phyloP scores from a whole-genome alignment of 2,329 filamentous ascomycete species.

The Orbilia ellipsospora region DNA sequence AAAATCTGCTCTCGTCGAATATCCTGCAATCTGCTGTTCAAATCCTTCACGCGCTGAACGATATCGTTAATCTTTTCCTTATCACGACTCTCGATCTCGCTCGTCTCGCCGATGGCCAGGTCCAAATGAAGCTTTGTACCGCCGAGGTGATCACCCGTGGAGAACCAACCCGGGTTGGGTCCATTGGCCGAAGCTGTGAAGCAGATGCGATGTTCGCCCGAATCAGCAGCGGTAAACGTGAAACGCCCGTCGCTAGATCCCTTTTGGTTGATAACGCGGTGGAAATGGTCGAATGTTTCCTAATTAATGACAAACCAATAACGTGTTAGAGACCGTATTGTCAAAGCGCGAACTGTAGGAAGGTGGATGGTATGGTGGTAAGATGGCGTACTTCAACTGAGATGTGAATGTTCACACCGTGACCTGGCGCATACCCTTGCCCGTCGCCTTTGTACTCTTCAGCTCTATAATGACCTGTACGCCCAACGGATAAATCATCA shows the following conservation, averaged over 20 bases:
- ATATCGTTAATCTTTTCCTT: conserved; percentile 94
- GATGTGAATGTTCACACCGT: conserved; percentile 84
- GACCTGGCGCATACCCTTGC: conserved; percentile 76
- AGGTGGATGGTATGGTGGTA: background rate
- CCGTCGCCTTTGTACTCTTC: conserved; percentile 82
- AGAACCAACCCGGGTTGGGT: conserved; percentile 77
- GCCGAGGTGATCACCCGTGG: conserved; percentile 69
- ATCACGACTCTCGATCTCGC: conserved; percentile 90
- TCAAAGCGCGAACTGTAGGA: background rate
- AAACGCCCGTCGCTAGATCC: conserved; percentile 82
- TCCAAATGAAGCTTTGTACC: conserved; percentile 88
- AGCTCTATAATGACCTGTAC: conserved; percentile 80
- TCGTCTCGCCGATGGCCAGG: conserved; percentile 92
- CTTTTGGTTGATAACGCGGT: conserved; percentile 90
- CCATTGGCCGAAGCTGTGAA: conserved; percentile 84
- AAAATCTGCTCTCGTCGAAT: conserved; percentile 95
- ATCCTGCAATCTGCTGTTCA: conserved; percentile 87
- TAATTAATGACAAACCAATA: conserved; percentile 60
- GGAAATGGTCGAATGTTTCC: conserved; percentile 97
- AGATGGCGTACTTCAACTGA: conserved; percentile 78
- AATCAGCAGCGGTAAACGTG: conserved; percentile 93
- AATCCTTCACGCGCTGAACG: conserved; percentile 84
- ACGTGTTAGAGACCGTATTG: background rate
- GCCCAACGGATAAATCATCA: conserved; percentile 3
- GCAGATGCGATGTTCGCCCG: conserved; percentile 85